These are phyloP conservation scores for Termitomyces eurrhizus DNA, from an alignment of 768 basidiomycete genomes.

Conservation along the genomic window DNA sequence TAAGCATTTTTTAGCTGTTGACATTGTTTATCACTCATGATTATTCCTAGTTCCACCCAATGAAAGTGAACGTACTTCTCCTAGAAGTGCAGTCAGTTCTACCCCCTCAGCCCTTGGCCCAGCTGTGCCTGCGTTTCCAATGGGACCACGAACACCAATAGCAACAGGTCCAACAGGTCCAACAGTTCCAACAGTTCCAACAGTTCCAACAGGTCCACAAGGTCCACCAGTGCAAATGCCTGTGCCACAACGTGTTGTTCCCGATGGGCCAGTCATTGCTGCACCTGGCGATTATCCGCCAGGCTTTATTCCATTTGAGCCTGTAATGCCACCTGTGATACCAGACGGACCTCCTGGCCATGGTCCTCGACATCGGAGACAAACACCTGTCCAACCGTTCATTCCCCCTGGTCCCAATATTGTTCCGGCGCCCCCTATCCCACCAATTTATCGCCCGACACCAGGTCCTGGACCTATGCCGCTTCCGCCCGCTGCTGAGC, in stretches of 20 bases:
- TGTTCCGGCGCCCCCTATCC: constrained; percentile 17
- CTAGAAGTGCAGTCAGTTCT: constrained; percentile 7
- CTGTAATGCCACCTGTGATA: constrained; percentile 32
- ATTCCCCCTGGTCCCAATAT: constrained; percentile 7
- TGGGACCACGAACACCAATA: constrained; percentile 2
- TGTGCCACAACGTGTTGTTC: constrained; percentile 9
- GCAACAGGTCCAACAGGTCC: not conserved
- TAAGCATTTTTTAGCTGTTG: constrained; percentile 17
- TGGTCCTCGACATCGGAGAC: constrained; percentile 1
- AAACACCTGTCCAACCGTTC: constrained; percentile 7
- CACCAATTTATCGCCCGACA: constrained; percentile 6
- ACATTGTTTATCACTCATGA: not conserved
- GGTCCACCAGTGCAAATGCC: constrained; percentile 6
- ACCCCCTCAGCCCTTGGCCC: not conserved
- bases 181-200: not conserved
- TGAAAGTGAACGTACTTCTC: constrained; percentile 14
- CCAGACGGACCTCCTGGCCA: constrained; percentile 4
- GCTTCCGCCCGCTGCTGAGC: constrained; percentile 3
- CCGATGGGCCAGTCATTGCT: constrained; percentile 9
- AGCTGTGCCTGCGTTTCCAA: not conserved
- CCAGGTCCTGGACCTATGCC: constrained; percentile 16
- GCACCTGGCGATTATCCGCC: constrained; percentile 8
- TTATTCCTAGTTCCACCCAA: constrained; percentile 7
- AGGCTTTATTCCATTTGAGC: constrained; percentile 15
- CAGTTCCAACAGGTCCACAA: not conserved